phyloP scores from a whole-genome alignment of 176 grass and related monocot species.

The Phyllostachys edulis region DNA sequence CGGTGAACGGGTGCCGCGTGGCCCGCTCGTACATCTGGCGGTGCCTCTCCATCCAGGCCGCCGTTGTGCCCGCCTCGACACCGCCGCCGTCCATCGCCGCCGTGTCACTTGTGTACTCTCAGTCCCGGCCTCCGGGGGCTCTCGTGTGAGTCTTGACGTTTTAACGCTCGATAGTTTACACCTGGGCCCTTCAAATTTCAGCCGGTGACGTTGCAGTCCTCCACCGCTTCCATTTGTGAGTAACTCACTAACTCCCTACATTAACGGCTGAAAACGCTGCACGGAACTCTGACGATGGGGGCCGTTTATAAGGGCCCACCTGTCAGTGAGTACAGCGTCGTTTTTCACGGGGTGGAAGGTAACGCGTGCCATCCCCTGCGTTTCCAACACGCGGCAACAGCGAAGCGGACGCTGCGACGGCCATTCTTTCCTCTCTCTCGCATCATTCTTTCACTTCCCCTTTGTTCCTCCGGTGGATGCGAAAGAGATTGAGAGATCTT shows the following conservation, averaged over 20 bases:
- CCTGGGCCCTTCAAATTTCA: background rate
- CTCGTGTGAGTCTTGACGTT: background rate
- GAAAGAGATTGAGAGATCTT: background rate
- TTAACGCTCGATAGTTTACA: background rate
- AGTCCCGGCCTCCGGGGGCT: background rate
- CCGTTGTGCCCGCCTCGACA: constrained; percentile 29
- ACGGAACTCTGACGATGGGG: background rate
- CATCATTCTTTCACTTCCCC: background rate
- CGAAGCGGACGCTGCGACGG: background rate
- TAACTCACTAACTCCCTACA: too few species aligned
- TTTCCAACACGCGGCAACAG: constrained; percentile 26
- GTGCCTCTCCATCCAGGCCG: constrained; percentile 56
- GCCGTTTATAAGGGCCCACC: background rate
- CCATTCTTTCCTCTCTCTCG: background rate
- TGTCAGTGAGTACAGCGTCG: background rate
- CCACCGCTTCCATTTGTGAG: background rate
- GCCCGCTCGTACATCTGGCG: constrained; percentile 57
- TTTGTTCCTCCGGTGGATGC: background rate
- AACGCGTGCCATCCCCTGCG: background rate
- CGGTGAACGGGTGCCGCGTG: constrained; percentile 72
- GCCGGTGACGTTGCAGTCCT: background rate
- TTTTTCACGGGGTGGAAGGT: background rate
- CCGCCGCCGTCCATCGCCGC: constrained; percentile 40
- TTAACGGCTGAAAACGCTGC: background rate
- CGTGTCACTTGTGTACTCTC: background rate